Evolutionary conservation across 148 eudicot genomes (phyloP), one percentile per base, ranked within the genome.

Genomic region (Cornus controversa): DNA sequence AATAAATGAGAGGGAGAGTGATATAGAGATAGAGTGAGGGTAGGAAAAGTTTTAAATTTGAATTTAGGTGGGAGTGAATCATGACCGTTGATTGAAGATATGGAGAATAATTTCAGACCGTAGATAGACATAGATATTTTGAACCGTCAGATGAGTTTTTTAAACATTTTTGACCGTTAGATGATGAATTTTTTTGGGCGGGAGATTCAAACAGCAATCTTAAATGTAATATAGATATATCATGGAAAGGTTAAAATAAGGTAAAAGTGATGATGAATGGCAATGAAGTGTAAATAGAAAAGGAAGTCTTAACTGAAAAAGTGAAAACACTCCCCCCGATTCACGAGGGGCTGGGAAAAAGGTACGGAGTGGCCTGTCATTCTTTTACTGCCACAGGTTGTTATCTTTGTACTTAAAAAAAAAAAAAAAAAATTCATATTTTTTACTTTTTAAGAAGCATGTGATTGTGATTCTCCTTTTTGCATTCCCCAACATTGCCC

Each of bases 321-420:
- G 67, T 67, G 42, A 73, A n/a, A 68, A 68, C 77, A 79, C 78
- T 24, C 54, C 77, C 77, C 77, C 27, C 45, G 25, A 73, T 67
- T 79, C 72, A 64, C 71, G 81, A 78, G 74, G 79, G 74, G 22
- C 18, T 11, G 15, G 10, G 14, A 18, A 23, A 47, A 50, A 67
- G 70, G 70, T 50, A 74, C 67, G 78, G 50, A 74, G 50, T 73
- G 36, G 69, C 10, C 70, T 67, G 42, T 67, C 42, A 67, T 29
- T 67, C 70, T 67, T 18, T 67, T 16, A 67, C 70, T 14, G 70
- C 42, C 70, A 67, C 42, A 67, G 70, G 29, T 67, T 67, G 70
- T 67, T 31, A 29, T 67, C 70, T 67, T 29, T 67, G 40, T 31
- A 31, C 70, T 67, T 28, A 14, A 29, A 28, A 29, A 31, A 66